Conservation (phyloP, 108 stramenopile species). For the Pseudonitzschia multiseries region DNA sequence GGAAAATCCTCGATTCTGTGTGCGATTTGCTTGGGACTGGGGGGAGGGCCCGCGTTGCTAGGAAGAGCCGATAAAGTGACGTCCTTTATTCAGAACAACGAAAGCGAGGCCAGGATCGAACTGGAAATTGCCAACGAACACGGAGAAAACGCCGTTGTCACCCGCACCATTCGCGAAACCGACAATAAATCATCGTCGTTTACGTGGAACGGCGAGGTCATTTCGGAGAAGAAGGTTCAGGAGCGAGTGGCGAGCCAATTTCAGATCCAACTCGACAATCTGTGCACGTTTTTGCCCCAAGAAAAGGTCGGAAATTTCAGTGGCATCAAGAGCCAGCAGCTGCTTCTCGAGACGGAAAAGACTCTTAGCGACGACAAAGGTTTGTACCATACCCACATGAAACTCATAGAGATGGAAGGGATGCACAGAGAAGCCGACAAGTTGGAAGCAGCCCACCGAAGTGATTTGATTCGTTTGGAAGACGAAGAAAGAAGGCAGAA, state of each 20-base stretch:
- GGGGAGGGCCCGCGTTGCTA: constrained; percentile 79
- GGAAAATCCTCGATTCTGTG: constrained; percentile 95
- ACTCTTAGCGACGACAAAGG: constrained; percentile 45
- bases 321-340: constrained; percentile 70
- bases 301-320: constrained; percentile 91
- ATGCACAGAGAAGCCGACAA: constrained; percentile 21
- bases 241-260: constrained; percentile 61
- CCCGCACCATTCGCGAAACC: constrained; percentile 15
- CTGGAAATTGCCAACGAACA: constrained; percentile 61
- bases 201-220: constrained; percentile 25
- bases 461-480: constrained; percentile 46
- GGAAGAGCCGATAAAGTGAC: constrained; percentile 88
- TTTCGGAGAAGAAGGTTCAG: constrained; percentile 51
- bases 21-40: constrained; percentile 93
- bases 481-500: constrained; percentile 61
- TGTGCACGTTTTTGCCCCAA: constrained; percentile 96
- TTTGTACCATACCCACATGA: constrained; percentile 68
- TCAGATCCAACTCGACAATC: constrained; percentile 88
- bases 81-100: constrained; percentile 85
- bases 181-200: constrained; percentile 15
- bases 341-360: constrained; percentile 88
- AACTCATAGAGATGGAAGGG: constrained; percentile 72
- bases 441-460: too few species aligned
- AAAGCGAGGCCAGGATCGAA: constrained; percentile 78
- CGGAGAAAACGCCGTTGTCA: constrained; percentile 26